phyloP scores from a whole-genome alignment of 2,329 filamentous ascomycete genomes.

The Fusarium bulbicola region DNA sequence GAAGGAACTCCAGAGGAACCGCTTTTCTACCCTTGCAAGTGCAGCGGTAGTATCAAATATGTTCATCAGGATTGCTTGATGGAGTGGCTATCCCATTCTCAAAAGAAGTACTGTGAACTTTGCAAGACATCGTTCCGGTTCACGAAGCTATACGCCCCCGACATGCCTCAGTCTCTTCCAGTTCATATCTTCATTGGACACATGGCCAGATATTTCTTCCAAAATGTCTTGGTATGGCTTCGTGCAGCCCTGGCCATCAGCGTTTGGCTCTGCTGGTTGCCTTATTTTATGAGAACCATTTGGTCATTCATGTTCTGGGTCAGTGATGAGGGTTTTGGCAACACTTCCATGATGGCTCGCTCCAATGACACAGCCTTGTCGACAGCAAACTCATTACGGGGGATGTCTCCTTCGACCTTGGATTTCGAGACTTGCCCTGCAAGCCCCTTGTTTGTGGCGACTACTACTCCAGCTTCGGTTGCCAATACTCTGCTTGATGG shows the following conservation, averaged over 20 bases:
- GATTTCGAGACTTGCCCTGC: slow-evolving; percentile 47
- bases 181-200: slow-evolving; percentile 82
- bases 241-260: slow-evolving; percentile 80
- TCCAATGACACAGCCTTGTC: slow-evolving; percentile 33
- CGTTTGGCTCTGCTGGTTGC: slow-evolving; percentile 90
- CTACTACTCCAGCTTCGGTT: slow-evolving; percentile 46
- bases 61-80: slow-evolving; percentile 98
- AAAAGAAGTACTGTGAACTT: slow-evolving; percentile 99
- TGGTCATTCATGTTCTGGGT: slow-evolving; percentile 97
- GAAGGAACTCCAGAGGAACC: slow-evolving; percentile 85
- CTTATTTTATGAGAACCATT: slow-evolving; percentile 88
- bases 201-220: slow-evolving; percentile 75
- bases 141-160: slow-evolving; percentile 94
- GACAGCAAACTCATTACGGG: slow-evolving; percentile 35
- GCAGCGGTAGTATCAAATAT: slow-evolving; percentile 97
- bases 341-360: slow-evolving; percentile 42
- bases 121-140: slow-evolving; percentile 99
- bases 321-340: slow-evolving; percentile 76
- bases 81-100: slow-evolving; percentile 98
- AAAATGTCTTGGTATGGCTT: slow-evolving; percentile 79
- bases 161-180: slow-evolving; percentile 89
- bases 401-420: slow-evolving; percentile 44
- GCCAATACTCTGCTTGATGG: slow-evolving; percentile 44
- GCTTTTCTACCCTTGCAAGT: slow-evolving; percentile 98
- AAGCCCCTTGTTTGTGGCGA: slow-evolving; percentile 47